Evolutionary conservation across 1,139 yeast species (phyloP), one percentile per base, ranked within the genome.

Genomic region (Geotrichum reessii): DNA sequence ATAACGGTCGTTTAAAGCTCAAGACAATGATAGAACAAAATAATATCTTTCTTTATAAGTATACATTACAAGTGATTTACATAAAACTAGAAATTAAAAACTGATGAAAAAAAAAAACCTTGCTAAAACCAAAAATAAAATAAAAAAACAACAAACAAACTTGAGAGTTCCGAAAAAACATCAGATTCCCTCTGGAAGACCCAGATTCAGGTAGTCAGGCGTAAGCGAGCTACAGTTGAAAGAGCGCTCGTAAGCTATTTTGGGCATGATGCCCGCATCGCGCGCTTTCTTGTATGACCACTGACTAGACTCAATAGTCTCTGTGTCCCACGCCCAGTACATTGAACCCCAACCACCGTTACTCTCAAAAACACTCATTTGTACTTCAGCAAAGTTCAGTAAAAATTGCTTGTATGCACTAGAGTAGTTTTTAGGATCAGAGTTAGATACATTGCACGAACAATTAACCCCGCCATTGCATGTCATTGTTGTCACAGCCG

Each of bases 261-360:
- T 44, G n/a, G 74, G 74, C 57, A 72, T 58, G 21, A 69, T 65
- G 5, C 73, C 73, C 4, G 67, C 66, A 19, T 63, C 66, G 21
- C 66, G 55, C 25, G 71, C 73, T 57, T 70, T 68, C 55, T 70
- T 69, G 59, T 72, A 72, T 17, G 71, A 65, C 75, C 75, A 72
- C 52, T 72, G 75, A 22, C 71, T 60, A 14, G 73, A 61, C 12
- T 64, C 63, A 40, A 62, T 63, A 14, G 68, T 64, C 57, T 72
- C 75, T 2, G 72, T 68, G 52, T 70, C 71, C 75, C 75, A 72
- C 11, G 73, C 69, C 74, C 74, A 72, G 63, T 71, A 71, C 64
- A 71, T 64, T 51, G 68, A 71, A 8, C 74, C 74, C 73, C 72
- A 70, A 19, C 71, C 71, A 24, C 73, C 72, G 50, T 64, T 63